Conservation (phyloP, 129 eudicot species). For the Flaveria bidentis region DNA sequence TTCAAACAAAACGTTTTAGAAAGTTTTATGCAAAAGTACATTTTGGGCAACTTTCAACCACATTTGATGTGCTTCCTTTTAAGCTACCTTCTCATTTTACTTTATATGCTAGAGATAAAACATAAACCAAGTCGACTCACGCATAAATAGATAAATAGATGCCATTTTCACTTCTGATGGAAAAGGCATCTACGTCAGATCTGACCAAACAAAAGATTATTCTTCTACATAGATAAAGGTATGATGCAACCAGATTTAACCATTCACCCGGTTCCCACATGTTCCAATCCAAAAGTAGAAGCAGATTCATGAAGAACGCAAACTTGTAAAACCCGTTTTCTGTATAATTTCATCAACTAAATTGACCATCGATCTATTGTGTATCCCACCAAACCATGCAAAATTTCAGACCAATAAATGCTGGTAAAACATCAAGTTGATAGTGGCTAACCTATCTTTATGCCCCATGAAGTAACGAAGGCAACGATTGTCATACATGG, state of each 20-base stretch:
- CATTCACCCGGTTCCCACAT: constrained; percentile 4
- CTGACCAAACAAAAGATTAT: neutral
- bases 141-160: neutral
- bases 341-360: neutral
- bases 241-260: neutral
- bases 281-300: constrained; percentile 20
- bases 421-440: constrained; percentile 3
- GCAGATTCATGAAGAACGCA: neutral
- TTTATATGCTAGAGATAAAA: neutral
- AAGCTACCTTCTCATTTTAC: neutral
- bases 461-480: constrained; percentile 96
- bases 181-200: neutral
- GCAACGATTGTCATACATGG: constrained; percentile 93
- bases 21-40: neutral
- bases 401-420: neutral
- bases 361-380: constrained; percentile 15
- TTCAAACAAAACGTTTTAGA: neutral
- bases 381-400: constrained; percentile 13
- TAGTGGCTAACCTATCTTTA: constrained; percentile 66
- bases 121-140: neutral
- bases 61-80: neutral
- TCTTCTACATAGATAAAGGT: constrained; percentile 2
- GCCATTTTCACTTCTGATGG: neutral
- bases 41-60: neutral
- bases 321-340: neutral